These are phyloP conservation scores for Ilyonectria destructans DNA, from an alignment of 2,329 filamentous ascomycete genomes.

Conservation along the genomic window DNA sequence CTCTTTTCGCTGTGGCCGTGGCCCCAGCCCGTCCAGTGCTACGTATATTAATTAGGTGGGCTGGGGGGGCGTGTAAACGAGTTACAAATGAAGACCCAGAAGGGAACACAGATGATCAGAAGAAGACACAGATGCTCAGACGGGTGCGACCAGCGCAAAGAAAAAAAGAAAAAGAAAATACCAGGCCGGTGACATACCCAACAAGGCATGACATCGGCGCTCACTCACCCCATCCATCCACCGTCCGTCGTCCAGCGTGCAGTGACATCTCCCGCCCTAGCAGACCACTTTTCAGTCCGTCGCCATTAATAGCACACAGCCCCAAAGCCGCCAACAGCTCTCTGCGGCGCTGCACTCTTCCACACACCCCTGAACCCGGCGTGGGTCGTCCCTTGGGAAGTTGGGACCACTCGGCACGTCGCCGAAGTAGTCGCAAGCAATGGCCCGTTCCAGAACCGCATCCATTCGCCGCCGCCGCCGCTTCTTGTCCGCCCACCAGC, in stretches of 20 bases:
- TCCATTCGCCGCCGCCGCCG: background rate
- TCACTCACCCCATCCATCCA: no score
- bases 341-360: background rate
- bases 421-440: slow-evolving; percentile 34
- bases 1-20: slow-evolving; percentile 15
- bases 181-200: background rate
- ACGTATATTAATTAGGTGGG: no score
- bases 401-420: slow-evolving; percentile 29
- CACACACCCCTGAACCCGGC: background rate
- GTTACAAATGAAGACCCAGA: no score
- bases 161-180: background rate
- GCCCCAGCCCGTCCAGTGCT: background rate
- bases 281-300: slow-evolving; percentile 31
- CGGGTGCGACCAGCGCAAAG: background rate
- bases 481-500: background rate
- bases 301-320: slow-evolving; percentile 43
- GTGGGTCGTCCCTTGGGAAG: background rate
- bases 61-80: no score
- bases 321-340: background rate
- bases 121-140: background rate
- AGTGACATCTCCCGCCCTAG: background rate
- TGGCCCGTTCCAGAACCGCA: slow-evolving; percentile 44
- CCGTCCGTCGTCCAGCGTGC: no score
- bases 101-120: no score
- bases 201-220: no score